Conservation (phyloP, 805 yeast species). For the Tetrapisispora namnaoensis region DNA sequence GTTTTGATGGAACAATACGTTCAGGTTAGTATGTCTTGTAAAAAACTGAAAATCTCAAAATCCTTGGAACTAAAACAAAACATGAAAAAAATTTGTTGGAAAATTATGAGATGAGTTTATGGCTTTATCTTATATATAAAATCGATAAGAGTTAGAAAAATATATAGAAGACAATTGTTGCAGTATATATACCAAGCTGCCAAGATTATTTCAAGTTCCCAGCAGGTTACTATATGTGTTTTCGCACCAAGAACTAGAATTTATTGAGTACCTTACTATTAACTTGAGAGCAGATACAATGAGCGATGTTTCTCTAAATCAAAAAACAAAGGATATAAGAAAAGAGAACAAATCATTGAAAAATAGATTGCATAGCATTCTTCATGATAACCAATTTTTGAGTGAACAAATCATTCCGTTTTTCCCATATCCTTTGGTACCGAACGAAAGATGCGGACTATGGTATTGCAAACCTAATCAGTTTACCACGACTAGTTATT, state of each 20-base stretch:
- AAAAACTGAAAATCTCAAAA: too few species aligned
- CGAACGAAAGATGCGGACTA: constrained; percentile 79
- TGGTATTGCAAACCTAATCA: constrained; percentile 60
- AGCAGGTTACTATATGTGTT: too few species aligned
- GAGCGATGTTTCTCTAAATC: constrained; percentile 1
- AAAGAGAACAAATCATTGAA: constrained; percentile 42
- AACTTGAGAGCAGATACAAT: background rate
- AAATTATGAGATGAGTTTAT: too few species aligned
- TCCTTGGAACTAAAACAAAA: background rate
- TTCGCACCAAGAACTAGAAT: too few species aligned
- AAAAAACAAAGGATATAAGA: constrained; percentile 35
- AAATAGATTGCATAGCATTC: constrained; percentile 64
- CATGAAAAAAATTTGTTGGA: background rate
- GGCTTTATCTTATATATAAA: too few species aligned
- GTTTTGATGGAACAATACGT: too few species aligned
- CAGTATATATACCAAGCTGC: too few species aligned
- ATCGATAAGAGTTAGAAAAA: too few species aligned
- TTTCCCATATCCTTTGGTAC: constrained; percentile 42
- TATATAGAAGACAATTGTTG: too few species aligned
- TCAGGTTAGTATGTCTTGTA: too few species aligned
- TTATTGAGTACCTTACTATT: too few species aligned
- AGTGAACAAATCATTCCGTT: constrained; percentile 17
- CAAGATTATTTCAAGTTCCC: too few species aligned
- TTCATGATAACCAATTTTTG: constrained; percentile 50
- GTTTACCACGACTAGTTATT: constrained; percentile 47